These are phyloP conservation scores for Zychaea mexicana DNA, from an alignment of 371 early-diverging fungal genomes.

Conservation along the genomic window DNA sequence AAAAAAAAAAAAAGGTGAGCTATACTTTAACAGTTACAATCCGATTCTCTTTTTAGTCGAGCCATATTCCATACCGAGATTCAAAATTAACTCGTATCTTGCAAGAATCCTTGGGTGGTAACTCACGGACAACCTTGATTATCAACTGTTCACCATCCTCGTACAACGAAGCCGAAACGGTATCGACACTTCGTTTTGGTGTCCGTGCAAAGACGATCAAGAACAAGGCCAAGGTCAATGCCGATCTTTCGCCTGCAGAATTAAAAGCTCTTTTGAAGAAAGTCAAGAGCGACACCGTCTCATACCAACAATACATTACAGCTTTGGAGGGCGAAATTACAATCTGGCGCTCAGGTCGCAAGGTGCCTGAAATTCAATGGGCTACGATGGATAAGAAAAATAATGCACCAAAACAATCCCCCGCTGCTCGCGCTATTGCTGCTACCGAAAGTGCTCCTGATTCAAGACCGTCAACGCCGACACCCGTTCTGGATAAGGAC, in stretches of 20 bases:
- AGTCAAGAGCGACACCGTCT: slow-evolving; percentile 73
- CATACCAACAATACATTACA: slow-evolving; percentile 76
- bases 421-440: slow-evolving; percentile 44
- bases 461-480: slow-evolving; percentile 74
- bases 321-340: slow-evolving; percentile 84
- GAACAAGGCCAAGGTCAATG: slow-evolving; percentile 97
- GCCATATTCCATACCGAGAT: slow-evolving; percentile 89
- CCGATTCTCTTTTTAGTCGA: too few relatives aligned
- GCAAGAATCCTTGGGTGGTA: slow-evolving; percentile 83
- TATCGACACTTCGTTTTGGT: slow-evolving; percentile 89
- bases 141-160: slow-evolving; percentile 77
- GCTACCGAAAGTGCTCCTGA: slow-evolving; percentile 2
- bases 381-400: slow-evolving; percentile 64
- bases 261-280: slow-evolving; percentile 90
- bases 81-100: slow-evolving; percentile 92
- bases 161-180: slow-evolving; percentile 75
- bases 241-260: slow-evolving; percentile 88
- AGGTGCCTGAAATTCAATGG: slow-evolving; percentile 73
- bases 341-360: slow-evolving; percentile 85
- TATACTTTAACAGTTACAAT: not conserved
- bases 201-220: slow-evolving; percentile 75
- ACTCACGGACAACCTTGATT: slow-evolving; percentile 82
- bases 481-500: slow-evolving; percentile 73
- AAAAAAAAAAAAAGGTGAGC: not conserved
- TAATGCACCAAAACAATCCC: slow-evolving; percentile 26